Evolutionary conservation across 345 rosid species (phyloP).

Genomic region (Acer yangbiense): DNA sequence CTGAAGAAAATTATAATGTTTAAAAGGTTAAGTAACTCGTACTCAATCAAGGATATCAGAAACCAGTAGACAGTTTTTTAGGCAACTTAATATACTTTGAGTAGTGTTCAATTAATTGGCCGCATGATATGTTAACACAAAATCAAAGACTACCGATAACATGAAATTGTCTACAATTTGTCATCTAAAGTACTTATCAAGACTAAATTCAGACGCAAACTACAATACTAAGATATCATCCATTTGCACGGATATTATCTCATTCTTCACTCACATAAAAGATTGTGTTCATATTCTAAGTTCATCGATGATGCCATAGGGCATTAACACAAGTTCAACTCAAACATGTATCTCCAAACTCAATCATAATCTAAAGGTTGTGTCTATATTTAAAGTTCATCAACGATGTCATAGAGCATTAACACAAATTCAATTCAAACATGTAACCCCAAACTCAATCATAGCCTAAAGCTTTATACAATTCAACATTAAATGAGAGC

Average conservation of each 20-base stretch:
- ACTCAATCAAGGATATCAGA: not conserved
- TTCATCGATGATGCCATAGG: not conserved
- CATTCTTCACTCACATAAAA: not conserved
- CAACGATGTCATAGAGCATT: not conserved
- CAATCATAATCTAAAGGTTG: not conserved
- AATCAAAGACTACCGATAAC: not conserved
- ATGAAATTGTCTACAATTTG: not conserved
- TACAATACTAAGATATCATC: not conserved
- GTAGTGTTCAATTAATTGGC: not conserved
- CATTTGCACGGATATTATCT: not conserved
- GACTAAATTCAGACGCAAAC: not conserved
- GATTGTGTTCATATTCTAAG: not conserved
- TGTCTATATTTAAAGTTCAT: not conserved
- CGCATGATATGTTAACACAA: not conserved
- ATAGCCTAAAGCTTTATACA: not conserved
- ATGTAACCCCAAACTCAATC: not conserved
- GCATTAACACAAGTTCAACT: not conserved
- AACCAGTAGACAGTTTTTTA: not conserved
- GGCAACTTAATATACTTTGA: not conserved
- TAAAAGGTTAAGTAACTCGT: not conserved
- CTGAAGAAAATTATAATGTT: not conserved
- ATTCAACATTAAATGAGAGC: not conserved
- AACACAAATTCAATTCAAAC: not conserved
- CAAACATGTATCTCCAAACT: not conserved
- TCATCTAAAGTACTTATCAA: not conserved